Evolutionary conservation across 176 grass and related monocot species (phyloP).

Genomic region (Avena eriantha): DNA sequence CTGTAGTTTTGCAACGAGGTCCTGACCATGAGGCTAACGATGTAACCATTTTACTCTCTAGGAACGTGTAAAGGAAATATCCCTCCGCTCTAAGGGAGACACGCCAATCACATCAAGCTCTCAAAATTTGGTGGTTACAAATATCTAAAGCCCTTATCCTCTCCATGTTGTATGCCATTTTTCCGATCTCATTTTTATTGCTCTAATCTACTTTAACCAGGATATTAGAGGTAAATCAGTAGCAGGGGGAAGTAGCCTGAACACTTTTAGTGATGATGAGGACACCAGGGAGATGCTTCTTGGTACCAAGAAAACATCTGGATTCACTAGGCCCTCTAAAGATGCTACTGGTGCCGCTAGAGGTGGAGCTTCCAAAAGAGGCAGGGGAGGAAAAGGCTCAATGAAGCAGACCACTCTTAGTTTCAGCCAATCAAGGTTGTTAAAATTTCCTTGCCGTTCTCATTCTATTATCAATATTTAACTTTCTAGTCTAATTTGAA

Average conservation of each 20-base stretch:
- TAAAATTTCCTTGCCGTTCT: conserved; percentile 9
- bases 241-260: conserved; percentile 49
- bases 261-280: conserved; percentile 77
- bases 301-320: conserved; percentile 52
- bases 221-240: conserved; percentile 56
- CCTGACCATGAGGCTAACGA: conserved; percentile 26
- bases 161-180: not conserved
- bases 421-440: conserved; percentile 66
- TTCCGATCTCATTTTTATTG: conserved; percentile 8
- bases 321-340: conserved; percentile 59
- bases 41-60: conserved; percentile 38
- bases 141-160: conserved; percentile 22
- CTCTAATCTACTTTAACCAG: conserved; percentile 44
- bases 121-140: conserved; percentile 60
- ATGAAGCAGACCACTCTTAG: conserved; percentile 78
- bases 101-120: conserved; percentile 53
- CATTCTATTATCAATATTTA: not conserved
- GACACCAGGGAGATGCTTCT: conserved; percentile 67
- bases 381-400: conserved; percentile 54
- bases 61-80: conserved; percentile 85
- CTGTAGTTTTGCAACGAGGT: not conserved
- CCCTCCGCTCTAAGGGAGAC: conserved; percentile 62
- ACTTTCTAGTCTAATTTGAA: not conserved
- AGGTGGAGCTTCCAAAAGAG: conserved; percentile 59
- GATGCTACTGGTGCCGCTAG: conserved; percentile 48